These are phyloP conservation scores for Buddleja alternifolia DNA, from an alignment of 257 asterid genomes.

Conservation along the genomic window DNA sequence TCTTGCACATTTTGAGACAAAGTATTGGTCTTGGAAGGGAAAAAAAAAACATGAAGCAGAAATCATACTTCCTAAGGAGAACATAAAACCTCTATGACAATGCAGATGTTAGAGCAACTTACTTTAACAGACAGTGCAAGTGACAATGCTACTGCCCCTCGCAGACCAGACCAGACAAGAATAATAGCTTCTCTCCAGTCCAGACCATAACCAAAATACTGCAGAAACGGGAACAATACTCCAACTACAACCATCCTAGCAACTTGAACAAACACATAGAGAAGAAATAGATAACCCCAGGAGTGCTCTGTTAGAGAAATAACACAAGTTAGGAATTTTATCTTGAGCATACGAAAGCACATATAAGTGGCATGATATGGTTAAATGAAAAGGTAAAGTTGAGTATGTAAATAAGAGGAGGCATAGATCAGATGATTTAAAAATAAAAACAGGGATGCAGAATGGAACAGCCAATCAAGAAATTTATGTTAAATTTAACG, in stretches of 20 bases:
- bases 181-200: conserved; percentile 90
- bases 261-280: conserved; percentile 74
- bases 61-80: conserved; percentile 9
- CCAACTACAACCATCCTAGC: conserved; percentile 77
- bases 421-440: neutral
- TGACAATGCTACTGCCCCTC: conserved; percentile 92
- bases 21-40: conserved; percentile 9
- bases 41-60: conserved; percentile 21
- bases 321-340: conserved; percentile 12
- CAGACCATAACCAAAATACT: conserved; percentile 88
- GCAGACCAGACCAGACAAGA: conserved; percentile 95
- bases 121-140: conserved; percentile 87
- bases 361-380: neutral
- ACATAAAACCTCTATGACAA: neutral
- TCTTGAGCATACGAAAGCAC: neutral
- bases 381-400: no score
- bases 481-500: conserved; percentile 1
- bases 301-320: conserved; percentile 61
- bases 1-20: neutral
- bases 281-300: conserved; percentile 92
- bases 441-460: conserved; percentile 4
- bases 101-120: conserved; percentile 32
- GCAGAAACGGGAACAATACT: conserved; percentile 74
- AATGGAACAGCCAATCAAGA: conserved; percentile 15
- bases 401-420: no score